Evolutionary conservation across 495 filamentous ascomycete genomes (phyloP).

Genomic region (Hypomontagnella submonticulosa): DNA sequence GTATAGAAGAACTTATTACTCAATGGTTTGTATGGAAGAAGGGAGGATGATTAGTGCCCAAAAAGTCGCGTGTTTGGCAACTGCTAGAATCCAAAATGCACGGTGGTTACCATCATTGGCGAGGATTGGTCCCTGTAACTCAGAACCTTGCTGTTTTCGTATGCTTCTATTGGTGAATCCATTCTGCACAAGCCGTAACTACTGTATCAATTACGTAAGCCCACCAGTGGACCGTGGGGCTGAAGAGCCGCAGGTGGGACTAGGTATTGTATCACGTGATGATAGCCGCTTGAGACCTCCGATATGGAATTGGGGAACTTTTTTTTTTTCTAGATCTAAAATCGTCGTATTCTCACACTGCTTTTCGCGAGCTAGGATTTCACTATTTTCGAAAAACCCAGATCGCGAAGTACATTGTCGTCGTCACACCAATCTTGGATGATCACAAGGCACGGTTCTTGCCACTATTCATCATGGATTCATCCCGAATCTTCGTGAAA

Average conservation of each 20-base stretch:
- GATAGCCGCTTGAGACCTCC: slow-evolving; percentile 21
- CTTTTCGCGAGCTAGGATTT: not conserved
- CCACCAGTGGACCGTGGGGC: slow-evolving; percentile 23
- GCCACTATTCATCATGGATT: slow-evolving; percentile 59
- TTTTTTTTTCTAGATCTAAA: slow-evolving; percentile 38
- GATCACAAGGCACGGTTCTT: not conserved
- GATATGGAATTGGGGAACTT: slow-evolving; percentile 27
- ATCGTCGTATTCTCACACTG: not conserved
- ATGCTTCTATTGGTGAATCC: slow-evolving; percentile 6
- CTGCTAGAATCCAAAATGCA: slow-evolving; percentile 14
- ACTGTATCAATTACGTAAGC: slow-evolving; percentile 6
- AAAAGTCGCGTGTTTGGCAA: slow-evolving; percentile 36
- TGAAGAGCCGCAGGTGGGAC: slow-evolving; percentile 40
- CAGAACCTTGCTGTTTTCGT: slow-evolving; percentile 2
- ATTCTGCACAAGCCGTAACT: not conserved
- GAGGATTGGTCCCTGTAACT: slow-evolving; percentile 30
- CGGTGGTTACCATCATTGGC: slow-evolving; percentile 1
- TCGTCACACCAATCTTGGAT: not conserved
- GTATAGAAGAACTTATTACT: too few relatives aligned
- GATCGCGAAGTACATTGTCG: not conserved
- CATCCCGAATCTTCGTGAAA: slow-evolving; percentile 92
- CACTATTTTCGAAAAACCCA: not conserved
- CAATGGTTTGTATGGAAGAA: not conserved
- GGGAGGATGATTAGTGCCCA: slow-evolving; percentile 34
- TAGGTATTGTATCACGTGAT: slow-evolving; percentile 31